Percentiles rank a stretch among this genome's conserved stretches.
phyloP scores from a whole-genome alignment of 495 filamentous ascomycete genomes.

The Hyphodiscus hymeniophilus region DNA sequence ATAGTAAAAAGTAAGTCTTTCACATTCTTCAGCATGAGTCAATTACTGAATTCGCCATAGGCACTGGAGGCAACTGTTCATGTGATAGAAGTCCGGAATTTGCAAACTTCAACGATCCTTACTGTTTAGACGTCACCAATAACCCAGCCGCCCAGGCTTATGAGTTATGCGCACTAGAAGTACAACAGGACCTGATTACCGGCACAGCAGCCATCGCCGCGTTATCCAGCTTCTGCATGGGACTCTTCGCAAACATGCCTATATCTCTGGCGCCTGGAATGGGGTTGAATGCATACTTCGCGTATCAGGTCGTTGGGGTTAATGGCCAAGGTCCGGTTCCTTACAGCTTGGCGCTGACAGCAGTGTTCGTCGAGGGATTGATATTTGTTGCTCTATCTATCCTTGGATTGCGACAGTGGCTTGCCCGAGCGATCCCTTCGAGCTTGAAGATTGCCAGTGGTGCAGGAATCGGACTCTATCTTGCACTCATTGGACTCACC shows the following conservation, averaged over 20 bases:
- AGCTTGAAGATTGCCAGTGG: conserved; percentile 81
- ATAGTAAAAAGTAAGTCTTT: conserved; percentile 46
- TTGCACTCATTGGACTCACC: conserved; percentile 71
- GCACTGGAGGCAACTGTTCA: conserved; percentile 62
- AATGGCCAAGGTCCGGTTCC: conserved; percentile 60
- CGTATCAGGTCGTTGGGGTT: conserved; percentile 71
- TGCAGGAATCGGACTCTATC: conserved; percentile 71
- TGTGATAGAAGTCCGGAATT: conserved; percentile 38
- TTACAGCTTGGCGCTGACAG: conserved; percentile 63
- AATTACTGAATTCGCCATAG: conserved; percentile 3
- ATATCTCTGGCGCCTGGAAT: conserved; percentile 74
- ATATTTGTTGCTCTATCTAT: conserved; percentile 63
- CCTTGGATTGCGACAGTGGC: conserved; percentile 73
- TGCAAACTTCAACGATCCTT: conserved; percentile 28
- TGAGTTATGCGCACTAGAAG: conserved; percentile 50
- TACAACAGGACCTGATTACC: conserved; percentile 70
- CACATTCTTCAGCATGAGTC: background rate
- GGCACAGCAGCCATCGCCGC: conserved; percentile 73
- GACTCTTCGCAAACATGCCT: conserved; percentile 59
- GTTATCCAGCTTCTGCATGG: conserved; percentile 64
- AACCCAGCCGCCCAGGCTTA: conserved; percentile 46
- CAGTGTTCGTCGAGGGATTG: conserved; percentile 76
- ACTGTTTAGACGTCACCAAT: conserved; percentile 31
- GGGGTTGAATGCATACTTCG: conserved; percentile 79
- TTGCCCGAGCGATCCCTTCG: conserved; percentile 65